Base-by-base conservation (phyloP, 441 rosid genomes). In the Erysimum pusillum region DNA sequence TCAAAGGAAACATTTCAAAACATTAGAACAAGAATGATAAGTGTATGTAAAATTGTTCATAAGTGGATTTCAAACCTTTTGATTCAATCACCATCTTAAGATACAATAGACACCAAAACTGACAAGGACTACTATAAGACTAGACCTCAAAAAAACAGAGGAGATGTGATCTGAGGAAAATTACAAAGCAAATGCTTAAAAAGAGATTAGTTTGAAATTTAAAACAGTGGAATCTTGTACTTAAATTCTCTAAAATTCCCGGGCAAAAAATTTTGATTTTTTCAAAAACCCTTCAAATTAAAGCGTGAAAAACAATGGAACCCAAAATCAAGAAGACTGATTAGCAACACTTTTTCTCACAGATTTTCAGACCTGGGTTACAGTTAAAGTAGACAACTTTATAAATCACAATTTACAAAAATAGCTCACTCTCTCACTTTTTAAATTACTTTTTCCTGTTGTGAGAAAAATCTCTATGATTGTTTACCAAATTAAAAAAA, bases 261-360 rank as follows among this genome's bases (percentile, higher is more conserved):
- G 73, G 80, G 72, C 57, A 17, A 71, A 25, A 25, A n/a, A 0
- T 0, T 20, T 66, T 7, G 39, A 65, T 2, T 25, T 46, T 67
- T 67, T 75, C 22, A 2, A 12, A 76, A 69, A 54, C 2, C 2
- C 14, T 77, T 72, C 57, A 64, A 57, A 71, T 58, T 78, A 72
- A 78, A 66, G 77, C 73, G 71, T 71, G 74, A 59, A 66, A 72
- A 67, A 15, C 77, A 58, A 68, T 75, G 74, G 52, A 68, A 74
- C 13, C 67, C 14, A 36, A 73, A 38, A 74, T 74, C 60, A 64
- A 74, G 38, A 54, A 56, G 59, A 74, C 34, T 44, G 25, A 38
- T 36, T 44, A 57, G 73, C 36, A 6, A 20, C 2, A 48, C 44
- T 58, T 66, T 36, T 22, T 22, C n/a, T 22, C 73, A 51, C 68